Evolutionary conservation across 345 rosid genomes (phyloP).

Genomic region (Atalantia buxifolia): DNA sequence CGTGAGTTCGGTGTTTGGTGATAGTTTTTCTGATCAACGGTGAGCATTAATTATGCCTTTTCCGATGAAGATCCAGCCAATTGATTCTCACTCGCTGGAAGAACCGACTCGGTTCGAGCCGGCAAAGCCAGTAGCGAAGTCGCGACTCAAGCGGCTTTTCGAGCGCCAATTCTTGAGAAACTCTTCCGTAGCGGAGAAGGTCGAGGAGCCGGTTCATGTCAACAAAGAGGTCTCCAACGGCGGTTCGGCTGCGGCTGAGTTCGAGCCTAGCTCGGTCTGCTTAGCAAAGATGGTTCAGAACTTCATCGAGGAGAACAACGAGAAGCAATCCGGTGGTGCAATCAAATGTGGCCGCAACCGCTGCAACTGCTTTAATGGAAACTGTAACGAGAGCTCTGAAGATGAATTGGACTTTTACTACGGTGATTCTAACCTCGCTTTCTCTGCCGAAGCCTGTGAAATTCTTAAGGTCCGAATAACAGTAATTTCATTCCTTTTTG

Average conservation of each 20-base stretch:
- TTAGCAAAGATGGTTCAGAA: slow-evolving; percentile 72
- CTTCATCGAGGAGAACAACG: slow-evolving; percentile 70
- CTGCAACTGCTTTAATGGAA: slow-evolving; percentile 65
- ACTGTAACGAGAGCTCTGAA: slow-evolving; percentile 64
- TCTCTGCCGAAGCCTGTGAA: slow-evolving; percentile 48
- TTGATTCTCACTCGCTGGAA: slow-evolving; percentile 42
- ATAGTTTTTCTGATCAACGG: slow-evolving; percentile 10
- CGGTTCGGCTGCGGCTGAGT: slow-evolving; percentile 40
- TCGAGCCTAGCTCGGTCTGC: slow-evolving; percentile 79
- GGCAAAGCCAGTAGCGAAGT: slow-evolving; percentile 60
- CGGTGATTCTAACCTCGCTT: slow-evolving; percentile 29
- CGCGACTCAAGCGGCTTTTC: slow-evolving; percentile 76
- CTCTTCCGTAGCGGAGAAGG: slow-evolving; percentile 36
- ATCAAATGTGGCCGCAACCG: slow-evolving; percentile 43
- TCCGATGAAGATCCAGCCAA: slow-evolving; percentile 79
- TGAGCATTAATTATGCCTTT: slow-evolving; percentile 34
- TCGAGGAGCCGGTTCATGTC: slow-evolving; percentile 21
- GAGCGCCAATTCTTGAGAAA: slow-evolving; percentile 72
- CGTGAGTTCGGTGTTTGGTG: neutral
- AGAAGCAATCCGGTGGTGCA: slow-evolving; percentile 37
- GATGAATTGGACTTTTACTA: slow-evolving; percentile 55
- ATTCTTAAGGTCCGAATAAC: slow-evolving; percentile 52
- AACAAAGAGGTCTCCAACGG: slow-evolving; percentile 28
- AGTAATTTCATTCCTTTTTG: too few relatives aligned
- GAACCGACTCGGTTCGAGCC: slow-evolving; percentile 38